These are phyloP conservation scores for Turritis glabra DNA, from an alignment of 345 rosid species.

Conservation along the genomic window DNA sequence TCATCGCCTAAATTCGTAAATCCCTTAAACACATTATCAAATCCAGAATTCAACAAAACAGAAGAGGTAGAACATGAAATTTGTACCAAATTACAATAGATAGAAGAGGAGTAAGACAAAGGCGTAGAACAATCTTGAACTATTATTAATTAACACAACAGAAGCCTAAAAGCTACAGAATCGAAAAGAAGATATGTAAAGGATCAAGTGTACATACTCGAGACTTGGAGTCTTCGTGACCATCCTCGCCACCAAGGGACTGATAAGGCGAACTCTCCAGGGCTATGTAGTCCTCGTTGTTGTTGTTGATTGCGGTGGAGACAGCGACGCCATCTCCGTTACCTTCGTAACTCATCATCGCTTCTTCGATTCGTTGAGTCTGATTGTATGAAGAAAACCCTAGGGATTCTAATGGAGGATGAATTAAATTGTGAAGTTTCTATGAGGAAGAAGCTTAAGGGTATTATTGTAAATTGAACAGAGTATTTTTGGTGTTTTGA, in stretches of 20 bases:
- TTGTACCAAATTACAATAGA: not conserved
- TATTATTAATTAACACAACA: not conserved
- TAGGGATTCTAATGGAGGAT: conserved; percentile 6
- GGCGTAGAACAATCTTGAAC: not conserved
- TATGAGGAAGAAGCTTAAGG: conserved; percentile 15
- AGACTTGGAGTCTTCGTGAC: conserved; percentile 30
- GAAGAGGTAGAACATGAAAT: not conserved
- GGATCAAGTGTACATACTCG: conserved; percentile 29
- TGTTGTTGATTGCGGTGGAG: not conserved
- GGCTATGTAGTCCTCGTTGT: conserved; percentile 18
- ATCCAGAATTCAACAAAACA: not conserved
- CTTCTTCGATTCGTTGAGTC: conserved; percentile 7
- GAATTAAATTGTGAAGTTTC: not conserved
- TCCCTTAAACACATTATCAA: not conserved
- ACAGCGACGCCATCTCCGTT: conserved; percentile 31
- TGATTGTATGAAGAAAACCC: conserved; percentile 30
- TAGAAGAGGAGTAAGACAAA: not conserved
- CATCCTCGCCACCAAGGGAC: conserved; percentile 22
- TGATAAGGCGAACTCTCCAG: conserved; percentile 7
- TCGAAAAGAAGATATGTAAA: not conserved
- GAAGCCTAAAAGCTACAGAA: not conserved
- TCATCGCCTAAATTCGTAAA: not conserved
- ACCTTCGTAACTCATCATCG: conserved; percentile 37
- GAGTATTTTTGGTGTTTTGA: not conserved
- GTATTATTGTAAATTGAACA: not conserved